Percentiles rank a stretch among this genome's conserved stretches.
Evolutionary conservation across 768 basidiomycete species (phyloP).

Genomic region (Mycena albidolilacea): DNA sequence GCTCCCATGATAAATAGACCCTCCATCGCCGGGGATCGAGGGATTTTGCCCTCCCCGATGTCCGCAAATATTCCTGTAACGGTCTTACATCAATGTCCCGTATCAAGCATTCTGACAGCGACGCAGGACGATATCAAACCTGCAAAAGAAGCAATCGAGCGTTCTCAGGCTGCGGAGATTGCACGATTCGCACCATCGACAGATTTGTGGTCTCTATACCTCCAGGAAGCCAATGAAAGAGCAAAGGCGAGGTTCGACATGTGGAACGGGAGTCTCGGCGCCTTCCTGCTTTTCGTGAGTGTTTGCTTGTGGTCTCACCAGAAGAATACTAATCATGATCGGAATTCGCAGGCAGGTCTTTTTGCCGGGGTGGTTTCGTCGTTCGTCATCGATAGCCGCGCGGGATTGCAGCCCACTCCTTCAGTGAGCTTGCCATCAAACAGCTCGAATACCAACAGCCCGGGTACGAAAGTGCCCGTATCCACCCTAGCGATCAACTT

Average conservation of each 20-base stretch:
- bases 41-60: neutral
- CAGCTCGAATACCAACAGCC: neutral
- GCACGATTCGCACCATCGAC: neutral
- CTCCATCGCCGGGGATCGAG: neutral
- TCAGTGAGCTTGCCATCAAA: neutral
- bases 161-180: neutral
- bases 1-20: neutral
- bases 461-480: neutral
- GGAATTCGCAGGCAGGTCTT: slow-evolving; percentile 9
- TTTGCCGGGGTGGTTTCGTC: slow-evolving; percentile 22
- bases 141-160: neutral
- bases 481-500: slow-evolving; percentile 19
- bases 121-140: neutral
- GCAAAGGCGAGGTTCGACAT: slow-evolving; percentile 7
- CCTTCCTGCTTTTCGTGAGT: slow-evolving; percentile 21
- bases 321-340: neutral
- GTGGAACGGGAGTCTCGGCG: slow-evolving; percentile 19
- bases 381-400: slow-evolving; percentile 17
- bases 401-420: slow-evolving; percentile 4
- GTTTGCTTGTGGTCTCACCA: neutral
- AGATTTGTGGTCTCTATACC: slow-evolving; percentile 24
- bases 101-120: neutral
- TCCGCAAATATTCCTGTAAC: neutral
- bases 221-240: slow-evolving; percentile 16
- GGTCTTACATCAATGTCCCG: neutral